A percentile compares a stretch with the other conserved stretches of the same genome.
Conservation (phyloP, 2,329 filamentous ascomycete genomes). For the Dactylonectria macrodidyma region DNA sequence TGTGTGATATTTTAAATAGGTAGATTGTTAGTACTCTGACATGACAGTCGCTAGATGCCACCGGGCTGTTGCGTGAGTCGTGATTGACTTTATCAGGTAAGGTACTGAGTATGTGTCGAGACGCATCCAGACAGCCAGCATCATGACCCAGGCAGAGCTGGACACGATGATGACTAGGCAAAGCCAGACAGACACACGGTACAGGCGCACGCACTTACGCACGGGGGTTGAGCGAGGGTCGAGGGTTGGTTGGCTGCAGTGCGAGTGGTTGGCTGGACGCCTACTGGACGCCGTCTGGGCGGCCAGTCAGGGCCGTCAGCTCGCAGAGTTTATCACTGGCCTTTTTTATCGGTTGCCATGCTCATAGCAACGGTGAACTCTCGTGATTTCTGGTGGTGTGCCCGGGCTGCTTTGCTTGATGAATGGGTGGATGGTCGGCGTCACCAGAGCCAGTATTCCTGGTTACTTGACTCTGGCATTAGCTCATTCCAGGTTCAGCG, state of each 20-base stretch:
- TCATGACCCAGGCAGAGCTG: conserved; percentile 13
- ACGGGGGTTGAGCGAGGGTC: conserved; percentile 43
- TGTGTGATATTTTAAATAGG: neutral
- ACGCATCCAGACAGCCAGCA: conserved; percentile 10
- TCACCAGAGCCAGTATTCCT: conserved; percentile 9
- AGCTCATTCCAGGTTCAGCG: no score
- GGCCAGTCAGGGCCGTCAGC: conserved; percentile 15
- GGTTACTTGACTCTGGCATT: conserved; percentile 6
- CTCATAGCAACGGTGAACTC: conserved; percentile 25
- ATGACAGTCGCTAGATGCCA: neutral
- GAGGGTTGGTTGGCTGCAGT: conserved; percentile 36
- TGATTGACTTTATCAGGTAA: conserved; percentile 1
- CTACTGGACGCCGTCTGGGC: conserved; percentile 3
- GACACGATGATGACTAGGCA: conserved; percentile 11
- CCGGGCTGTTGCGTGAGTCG: neutral
- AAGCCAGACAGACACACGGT: conserved; percentile 9
- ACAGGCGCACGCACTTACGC: conserved; percentile 21
- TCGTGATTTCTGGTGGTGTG: conserved; percentile 23
- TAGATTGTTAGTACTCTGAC: neutral
- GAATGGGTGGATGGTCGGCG: conserved; percentile 18
- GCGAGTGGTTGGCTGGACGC: conserved; percentile 15
- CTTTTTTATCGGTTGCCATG: conserved; percentile 13
- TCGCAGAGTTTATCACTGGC: conserved; percentile 17
- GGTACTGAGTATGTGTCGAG: neutral
- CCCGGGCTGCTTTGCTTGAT: neutral